Evolutionary conservation across 139 green algal genomes (phyloP).

Genomic region (Picochlorum sp.): DNA sequence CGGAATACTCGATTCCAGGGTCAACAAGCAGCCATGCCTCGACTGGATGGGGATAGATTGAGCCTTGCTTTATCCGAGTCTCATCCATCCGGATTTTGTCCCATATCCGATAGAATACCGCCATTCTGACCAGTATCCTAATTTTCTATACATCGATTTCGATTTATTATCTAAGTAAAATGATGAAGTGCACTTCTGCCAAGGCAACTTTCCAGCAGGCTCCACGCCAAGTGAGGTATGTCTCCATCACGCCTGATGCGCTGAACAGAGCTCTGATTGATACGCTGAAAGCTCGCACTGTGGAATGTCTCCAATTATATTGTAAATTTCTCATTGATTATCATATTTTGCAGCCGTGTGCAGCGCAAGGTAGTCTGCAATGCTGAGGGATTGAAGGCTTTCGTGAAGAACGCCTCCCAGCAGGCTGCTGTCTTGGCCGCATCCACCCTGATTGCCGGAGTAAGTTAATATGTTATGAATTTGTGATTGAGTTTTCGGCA

Average conservation of each 20-base stretch:
- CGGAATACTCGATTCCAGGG: too few relatives aligned
- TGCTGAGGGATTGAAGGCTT: constrained; percentile 21
- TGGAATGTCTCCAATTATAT: too few relatives aligned
- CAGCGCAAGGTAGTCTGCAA: constrained; percentile 25
- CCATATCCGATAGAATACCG: too few relatives aligned
- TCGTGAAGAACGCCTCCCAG: constrained; percentile 22
- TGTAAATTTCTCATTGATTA: too few relatives aligned
- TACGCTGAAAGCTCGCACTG: too few relatives aligned
- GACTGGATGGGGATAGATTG: too few relatives aligned
- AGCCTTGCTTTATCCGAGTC: too few relatives aligned
- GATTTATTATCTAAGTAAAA: neutral
- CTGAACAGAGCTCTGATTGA: too few relatives aligned
- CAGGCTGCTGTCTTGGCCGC: constrained; percentile 45
- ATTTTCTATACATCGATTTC: neutral
- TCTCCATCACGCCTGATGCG: too few relatives aligned
- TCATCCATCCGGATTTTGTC: too few relatives aligned
- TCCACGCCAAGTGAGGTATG: constrained; percentile 8
- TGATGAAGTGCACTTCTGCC: constrained; percentile 10
- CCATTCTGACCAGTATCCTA: neutral
- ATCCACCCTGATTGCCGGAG: constrained; percentile 60
- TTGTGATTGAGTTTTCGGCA: neutral
- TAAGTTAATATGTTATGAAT: constrained; percentile 31
- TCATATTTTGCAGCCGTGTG: constrained; percentile 12
- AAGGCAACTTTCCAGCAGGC: constrained; percentile 12
- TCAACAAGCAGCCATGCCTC: too few relatives aligned